These are phyloP conservation scores for Aspergillus diversus DNA, from an alignment of 495 filamentous ascomycete species.

Conservation along the genomic window DNA sequence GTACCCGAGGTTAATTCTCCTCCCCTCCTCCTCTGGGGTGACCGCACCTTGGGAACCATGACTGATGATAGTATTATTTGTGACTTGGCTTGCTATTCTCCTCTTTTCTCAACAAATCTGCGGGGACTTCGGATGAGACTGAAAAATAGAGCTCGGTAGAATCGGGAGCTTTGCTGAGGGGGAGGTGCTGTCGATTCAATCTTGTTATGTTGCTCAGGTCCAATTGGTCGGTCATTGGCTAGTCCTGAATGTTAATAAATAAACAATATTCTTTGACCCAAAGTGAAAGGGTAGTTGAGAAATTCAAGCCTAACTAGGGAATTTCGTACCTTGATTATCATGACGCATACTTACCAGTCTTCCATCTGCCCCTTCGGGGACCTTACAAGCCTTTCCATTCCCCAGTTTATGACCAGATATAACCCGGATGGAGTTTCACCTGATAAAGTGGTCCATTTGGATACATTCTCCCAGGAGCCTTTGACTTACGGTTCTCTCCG, in stretches of 20 bases:
- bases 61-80: background rate
- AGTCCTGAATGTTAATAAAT: background rate
- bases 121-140: background rate
- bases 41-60: background rate
- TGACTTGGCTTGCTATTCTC: background rate
- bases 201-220: no score
- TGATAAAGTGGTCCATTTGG: slow-evolving; percentile 7
- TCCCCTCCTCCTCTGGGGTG: background rate
- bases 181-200: background rate
- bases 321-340: background rate
- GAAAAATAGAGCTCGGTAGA: background rate
- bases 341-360: background rate
- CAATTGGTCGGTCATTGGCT: background rate
- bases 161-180: background rate
- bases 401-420: slow-evolving; percentile 9
- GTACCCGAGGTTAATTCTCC: slow-evolving; percentile 1
- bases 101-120: background rate
- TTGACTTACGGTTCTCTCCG: slow-evolving; percentile 10
- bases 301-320: background rate
- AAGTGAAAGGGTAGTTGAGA: background rate
- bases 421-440: slow-evolving; percentile 6
- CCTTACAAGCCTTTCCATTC: slow-evolving; percentile 4
- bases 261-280: background rate
- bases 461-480: slow-evolving; percentile 4
- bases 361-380: slow-evolving; percentile 5